Evolutionary conservation across 1,284 basidiomycete genomes (phyloP).

Genomic region (Ustilago esculenta): DNA sequence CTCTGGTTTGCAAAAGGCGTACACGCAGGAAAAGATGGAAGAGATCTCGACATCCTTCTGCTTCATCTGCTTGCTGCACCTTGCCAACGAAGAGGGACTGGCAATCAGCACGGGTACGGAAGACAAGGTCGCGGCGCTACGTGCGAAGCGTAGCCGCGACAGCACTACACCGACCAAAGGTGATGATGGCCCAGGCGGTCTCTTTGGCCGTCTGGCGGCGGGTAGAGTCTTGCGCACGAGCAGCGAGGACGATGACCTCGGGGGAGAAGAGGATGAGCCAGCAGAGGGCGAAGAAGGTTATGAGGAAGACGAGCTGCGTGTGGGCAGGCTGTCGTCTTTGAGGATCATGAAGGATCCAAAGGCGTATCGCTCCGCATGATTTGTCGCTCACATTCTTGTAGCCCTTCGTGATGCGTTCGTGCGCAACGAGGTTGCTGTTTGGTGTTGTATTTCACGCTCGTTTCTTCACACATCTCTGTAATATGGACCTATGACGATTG

Average conservation of each 20-base stretch:
- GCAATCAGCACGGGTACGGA: constrained; percentile 51
- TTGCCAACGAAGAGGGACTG: constrained; percentile 93
- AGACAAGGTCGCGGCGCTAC: constrained; percentile 35
- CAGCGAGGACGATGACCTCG: constrained; percentile 68
- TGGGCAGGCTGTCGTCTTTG: constrained; percentile 48
- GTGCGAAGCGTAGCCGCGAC: constrained; percentile 39
- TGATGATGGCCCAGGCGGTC: constrained; percentile 7
- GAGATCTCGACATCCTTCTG: constrained; percentile 99
- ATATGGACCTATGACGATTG: constrained; percentile 1
- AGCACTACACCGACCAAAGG: constrained; percentile 35
- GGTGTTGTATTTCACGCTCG: background rate
- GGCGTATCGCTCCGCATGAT: constrained; percentile 52
- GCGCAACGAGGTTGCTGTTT: no score
- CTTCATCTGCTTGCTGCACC: constrained; percentile 94
- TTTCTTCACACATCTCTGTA: background rate
- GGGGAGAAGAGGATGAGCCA: constrained; percentile 39
- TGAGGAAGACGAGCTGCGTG: constrained; percentile 44
- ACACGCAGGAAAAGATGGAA: constrained; percentile 91
- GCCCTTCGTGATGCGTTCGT: no score
- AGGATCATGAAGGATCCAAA: constrained; percentile 60
- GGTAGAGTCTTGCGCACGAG: constrained; percentile 54
- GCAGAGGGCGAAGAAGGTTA: constrained; percentile 43
- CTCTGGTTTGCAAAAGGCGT: constrained; percentile 79
- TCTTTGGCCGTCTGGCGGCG: constrained; percentile 21
- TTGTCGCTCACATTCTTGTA: background rate